phyloP scores from a whole-genome alignment of 2,329 filamentous ascomycete genomes.

The Ascochyta fabae region DNA sequence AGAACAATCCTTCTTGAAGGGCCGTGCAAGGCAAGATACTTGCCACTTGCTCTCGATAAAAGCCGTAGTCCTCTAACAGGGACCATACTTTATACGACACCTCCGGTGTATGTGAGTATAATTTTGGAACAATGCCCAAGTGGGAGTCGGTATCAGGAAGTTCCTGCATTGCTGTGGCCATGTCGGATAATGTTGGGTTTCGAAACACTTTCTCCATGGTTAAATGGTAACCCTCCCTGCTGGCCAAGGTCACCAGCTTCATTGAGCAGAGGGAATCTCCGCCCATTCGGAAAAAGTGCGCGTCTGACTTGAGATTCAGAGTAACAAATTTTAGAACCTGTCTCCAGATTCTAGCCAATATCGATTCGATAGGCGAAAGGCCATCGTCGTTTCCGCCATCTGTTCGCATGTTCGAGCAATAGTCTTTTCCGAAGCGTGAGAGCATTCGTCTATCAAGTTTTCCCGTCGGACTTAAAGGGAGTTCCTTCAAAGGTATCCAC shows the following conservation, averaged over 20 bases:
- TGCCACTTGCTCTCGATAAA: background rate
- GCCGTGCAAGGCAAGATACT: conserved; percentile 14
- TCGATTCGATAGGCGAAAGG: background rate
- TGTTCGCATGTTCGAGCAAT: background rate
- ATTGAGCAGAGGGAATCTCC: conserved; percentile 23
- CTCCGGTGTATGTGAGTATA: background rate
- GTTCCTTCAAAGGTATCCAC: background rate
- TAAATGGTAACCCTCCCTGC: conserved; percentile 8
- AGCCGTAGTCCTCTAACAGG: background rate
- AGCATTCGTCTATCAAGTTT: conserved; percentile 4
- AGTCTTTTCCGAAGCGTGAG: background rate
- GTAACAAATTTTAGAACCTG: background rate
- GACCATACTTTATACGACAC: background rate
- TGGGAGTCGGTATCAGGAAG: background rate
- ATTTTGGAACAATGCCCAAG: background rate
- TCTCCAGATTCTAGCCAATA: conserved; percentile 1
- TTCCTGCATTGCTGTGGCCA: background rate
- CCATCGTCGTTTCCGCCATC: background rate
- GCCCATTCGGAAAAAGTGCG: conserved; percentile 23
- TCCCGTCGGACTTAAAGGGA: background rate
- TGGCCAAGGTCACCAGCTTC: conserved; percentile 15
- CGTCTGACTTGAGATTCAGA: conserved; percentile 4
- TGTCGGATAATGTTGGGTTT: conserved; percentile 5
- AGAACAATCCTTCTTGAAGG: conserved; percentile 48
- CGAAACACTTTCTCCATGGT: conserved; percentile 15